phyloP scores from a whole-genome alignment of 1,284 basidiomycete genomes.

The Vanrija sp. region DNA sequence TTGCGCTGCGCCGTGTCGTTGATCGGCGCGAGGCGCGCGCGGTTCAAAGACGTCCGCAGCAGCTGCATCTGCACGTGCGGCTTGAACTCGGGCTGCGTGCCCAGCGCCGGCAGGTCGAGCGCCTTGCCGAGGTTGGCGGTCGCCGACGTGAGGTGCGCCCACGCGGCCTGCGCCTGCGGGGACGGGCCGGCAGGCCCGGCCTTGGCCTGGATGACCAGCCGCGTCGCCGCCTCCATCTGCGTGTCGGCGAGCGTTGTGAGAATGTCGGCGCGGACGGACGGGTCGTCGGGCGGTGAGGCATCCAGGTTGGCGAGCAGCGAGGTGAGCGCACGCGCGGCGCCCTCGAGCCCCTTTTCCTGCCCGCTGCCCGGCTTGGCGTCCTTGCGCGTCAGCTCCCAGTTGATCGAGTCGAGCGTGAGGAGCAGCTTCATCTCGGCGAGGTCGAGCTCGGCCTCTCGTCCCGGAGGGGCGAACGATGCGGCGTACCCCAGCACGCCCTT shows the following conservation, averaged over 20 bases:
- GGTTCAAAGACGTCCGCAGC: constrained; percentile 26
- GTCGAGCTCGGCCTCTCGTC: constrained; percentile 41
- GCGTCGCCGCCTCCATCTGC: constrained; percentile 27
- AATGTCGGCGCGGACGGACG: constrained; percentile 32
- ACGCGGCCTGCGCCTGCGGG: constrained; percentile 13
- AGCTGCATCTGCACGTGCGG: constrained; percentile 31
- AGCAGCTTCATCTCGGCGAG: constrained; percentile 41
- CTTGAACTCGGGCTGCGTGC: constrained; percentile 36
- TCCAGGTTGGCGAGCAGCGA: constrained; percentile 31
- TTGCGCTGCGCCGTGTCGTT: constrained; percentile 40
- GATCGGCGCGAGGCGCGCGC: constrained; percentile 30
- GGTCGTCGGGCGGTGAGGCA: constrained; percentile 18
- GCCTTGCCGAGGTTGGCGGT: constrained; percentile 31
- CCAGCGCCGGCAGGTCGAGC: constrained; percentile 26
- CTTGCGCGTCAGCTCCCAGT: constrained; percentile 36
- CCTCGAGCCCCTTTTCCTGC: constrained; percentile 30
- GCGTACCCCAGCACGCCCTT: constrained; percentile 31
- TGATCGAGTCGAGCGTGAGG: constrained; percentile 35
- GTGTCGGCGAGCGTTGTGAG: constrained; percentile 37
- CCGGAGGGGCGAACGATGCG: constrained; percentile 17
- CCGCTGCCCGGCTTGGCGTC: constrained; percentile 26
- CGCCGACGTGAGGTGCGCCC: constrained; percentile 34
- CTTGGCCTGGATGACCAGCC: constrained; percentile 25
- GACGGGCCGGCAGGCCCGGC: constrained; percentile 18
- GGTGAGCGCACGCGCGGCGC: constrained; percentile 29